phyloP scores from a whole-genome alignment of 768 basidiomycete genomes.

The Tremella yokohamensis region DNA sequence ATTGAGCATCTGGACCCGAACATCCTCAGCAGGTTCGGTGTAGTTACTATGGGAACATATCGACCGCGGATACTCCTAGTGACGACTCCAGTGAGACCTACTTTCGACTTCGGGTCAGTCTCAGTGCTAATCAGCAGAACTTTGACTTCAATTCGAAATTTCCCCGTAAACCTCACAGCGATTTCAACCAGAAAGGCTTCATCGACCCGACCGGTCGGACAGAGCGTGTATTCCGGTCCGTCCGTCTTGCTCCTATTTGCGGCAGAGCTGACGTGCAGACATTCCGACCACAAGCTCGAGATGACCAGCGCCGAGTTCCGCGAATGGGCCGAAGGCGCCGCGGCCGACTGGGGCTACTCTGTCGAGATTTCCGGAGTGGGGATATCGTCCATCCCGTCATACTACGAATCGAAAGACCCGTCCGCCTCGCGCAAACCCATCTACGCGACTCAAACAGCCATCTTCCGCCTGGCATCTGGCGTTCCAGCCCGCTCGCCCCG shows the following conservation, averaged over 20 bases:
- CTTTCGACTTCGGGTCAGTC: neutral
- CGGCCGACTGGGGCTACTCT: slow-evolving; percentile 48
- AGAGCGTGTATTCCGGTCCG: slow-evolving; percentile 49
- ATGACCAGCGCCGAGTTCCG: slow-evolving; percentile 50
- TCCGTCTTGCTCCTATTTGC: neutral
- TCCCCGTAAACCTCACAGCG: slow-evolving; percentile 35
- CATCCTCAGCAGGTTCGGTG: slow-evolving; percentile 47
- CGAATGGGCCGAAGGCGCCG: slow-evolving; percentile 37
- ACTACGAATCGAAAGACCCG: slow-evolving; percentile 34
- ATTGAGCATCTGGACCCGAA: slow-evolving; percentile 50
- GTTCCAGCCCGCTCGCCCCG: slow-evolving; percentile 45
- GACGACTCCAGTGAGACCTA: slow-evolving; percentile 47
- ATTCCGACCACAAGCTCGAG: slow-evolving; percentile 50
- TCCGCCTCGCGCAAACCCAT: slow-evolving; percentile 36
- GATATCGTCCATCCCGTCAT: slow-evolving; percentile 40
- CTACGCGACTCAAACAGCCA: slow-evolving; percentile 49
- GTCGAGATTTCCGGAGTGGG: slow-evolving; percentile 47
- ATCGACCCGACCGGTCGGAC: slow-evolving; percentile 51
- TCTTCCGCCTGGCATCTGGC: slow-evolving; percentile 44
- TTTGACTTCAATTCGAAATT: slow-evolving; percentile 51
- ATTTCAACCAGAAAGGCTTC: slow-evolving; percentile 39
- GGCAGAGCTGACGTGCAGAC: slow-evolving; percentile 15
- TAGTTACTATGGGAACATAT: slow-evolving; percentile 49
- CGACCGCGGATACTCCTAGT: slow-evolving; percentile 47
- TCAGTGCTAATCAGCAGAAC: slow-evolving; percentile 21